Evolutionary conservation across 2,329 filamentous ascomycete species (phyloP).

Genomic region (Colletotrichum sp.): DNA sequence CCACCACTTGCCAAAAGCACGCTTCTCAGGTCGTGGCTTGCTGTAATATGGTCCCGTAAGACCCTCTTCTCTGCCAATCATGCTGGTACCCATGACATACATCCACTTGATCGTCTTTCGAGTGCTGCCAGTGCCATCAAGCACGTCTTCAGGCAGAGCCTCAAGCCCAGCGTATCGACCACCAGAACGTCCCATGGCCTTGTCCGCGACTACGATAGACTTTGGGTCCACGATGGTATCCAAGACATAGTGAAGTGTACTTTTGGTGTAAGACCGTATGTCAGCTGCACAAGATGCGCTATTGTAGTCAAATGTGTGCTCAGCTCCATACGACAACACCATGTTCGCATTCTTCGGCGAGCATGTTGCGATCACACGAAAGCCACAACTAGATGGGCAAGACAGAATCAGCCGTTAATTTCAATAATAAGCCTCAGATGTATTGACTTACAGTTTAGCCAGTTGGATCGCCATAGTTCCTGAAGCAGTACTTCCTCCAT

Average conservation of each 20-base stretch:
- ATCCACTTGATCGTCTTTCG: not conserved
- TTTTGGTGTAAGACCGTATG: slow-evolving; percentile 41
- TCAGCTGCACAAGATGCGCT: slow-evolving; percentile 34
- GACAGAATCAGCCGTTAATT: not conserved
- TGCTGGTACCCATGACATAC: not conserved
- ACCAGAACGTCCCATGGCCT: slow-evolving; percentile 39
- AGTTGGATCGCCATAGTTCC: slow-evolving; percentile 51
- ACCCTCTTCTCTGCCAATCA: not conserved
- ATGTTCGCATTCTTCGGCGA: slow-evolving; percentile 47
- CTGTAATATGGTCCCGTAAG: not conserved
- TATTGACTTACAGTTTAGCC: slow-evolving; percentile 28
- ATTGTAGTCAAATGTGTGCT: slow-evolving; percentile 49
- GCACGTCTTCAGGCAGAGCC: not conserved
- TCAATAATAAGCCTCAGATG: not conserved
- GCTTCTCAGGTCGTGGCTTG: not conserved
- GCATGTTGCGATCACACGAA: slow-evolving; percentile 46
- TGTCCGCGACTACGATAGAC: slow-evolving; percentile 41
- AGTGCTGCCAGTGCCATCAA: not conserved
- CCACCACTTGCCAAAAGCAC: not conserved
- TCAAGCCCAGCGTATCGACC: slow-evolving; percentile 42
- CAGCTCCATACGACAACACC: slow-evolving; percentile 45
- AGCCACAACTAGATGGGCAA: slow-evolving; percentile 31
- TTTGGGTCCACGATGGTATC: slow-evolving; percentile 45
- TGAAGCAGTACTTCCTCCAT: slow-evolving; percentile 47
- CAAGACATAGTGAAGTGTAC: slow-evolving; percentile 41